Evolutionary conservation across 768 basidiomycete species (phyloP), one percentile per base, ranked within the genome.

Genomic region (Tubosaeta sp.): DNA sequence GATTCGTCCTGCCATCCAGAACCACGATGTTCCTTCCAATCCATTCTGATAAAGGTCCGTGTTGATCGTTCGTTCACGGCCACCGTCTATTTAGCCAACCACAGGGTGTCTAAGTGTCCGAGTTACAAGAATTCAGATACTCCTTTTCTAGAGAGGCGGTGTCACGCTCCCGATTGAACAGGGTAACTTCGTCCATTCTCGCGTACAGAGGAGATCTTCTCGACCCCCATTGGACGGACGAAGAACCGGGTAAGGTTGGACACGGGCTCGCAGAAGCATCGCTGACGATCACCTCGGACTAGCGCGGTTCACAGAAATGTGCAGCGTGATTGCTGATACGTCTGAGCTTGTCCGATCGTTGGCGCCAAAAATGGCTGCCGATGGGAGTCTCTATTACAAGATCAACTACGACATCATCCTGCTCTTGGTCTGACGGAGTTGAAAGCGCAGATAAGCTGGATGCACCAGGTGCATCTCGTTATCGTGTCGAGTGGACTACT

Each of bases 361-460:
- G 13, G 9, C 3, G 6, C 38, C 38, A 0, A 33, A 19, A 50
- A 19, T 4, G 39, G 27, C 47, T 5, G 37, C 22, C 7, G 52
- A 33, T 11, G 52, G 53, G n/a, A 31, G 17, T 17, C 19, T 39
- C 7, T 60, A 48, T 39, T 67, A 65, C 47, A 8, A 11, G 17
- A 45, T 65, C 26, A 26, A 59, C 0, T 73, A 64, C 41, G 65
- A 72, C 4, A 59, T 78, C 4, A 53, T 77, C 16, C 46, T 79
- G 19, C 61, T 69, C 7, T 73, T 46, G 77, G 76, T 0, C 50
- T 70, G 5, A 74, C 77, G 0, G 78, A 79, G 48, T 51, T 78
- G 38, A 73, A 75, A 57, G 78, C 76, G 0, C 73, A 77, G 31
- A 68, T 77, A 31, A 59, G 67, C 6, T 79, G 78, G 78, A 59